A percentile compares a stretch with the other conserved stretches of the same genome.
phyloP scores from a whole-genome alignment of 805 yeast species.

The Allodekkera sacchari region DNA sequence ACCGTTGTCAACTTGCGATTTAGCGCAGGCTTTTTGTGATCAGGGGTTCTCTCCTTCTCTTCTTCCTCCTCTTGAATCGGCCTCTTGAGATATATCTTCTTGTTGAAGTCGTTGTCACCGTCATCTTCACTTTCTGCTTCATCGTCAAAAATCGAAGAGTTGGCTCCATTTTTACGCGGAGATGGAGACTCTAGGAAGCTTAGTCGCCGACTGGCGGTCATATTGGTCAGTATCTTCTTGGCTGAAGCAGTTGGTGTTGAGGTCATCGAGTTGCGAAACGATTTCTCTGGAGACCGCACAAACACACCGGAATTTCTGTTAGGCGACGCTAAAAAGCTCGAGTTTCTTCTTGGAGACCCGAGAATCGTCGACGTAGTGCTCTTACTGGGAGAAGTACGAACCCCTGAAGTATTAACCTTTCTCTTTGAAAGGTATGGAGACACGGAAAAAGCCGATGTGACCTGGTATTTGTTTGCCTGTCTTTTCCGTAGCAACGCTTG shows the following conservation, averaged over 20 bases:
- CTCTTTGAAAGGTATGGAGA: constrained; percentile 1
- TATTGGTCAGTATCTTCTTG: not conserved
- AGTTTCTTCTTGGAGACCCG: not conserved
- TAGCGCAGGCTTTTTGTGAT: too few species aligned
- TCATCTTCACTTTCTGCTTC: not conserved
- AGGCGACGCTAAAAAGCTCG: constrained; percentile 1
- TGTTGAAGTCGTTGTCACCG: too few species aligned
- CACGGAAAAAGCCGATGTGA: not conserved
- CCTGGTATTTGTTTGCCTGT: not conserved
- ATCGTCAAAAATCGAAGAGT: not conserved
- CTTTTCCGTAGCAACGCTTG: not conserved
- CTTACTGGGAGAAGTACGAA: not conserved
- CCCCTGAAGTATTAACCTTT: not conserved
- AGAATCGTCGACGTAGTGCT: not conserved
- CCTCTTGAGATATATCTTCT: too few species aligned
- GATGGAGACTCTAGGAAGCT: constrained; percentile 1
- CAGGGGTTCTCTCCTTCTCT: too few species aligned
- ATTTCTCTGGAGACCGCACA: too few species aligned
- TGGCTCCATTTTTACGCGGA: not conserved
- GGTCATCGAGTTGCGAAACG: too few species aligned
- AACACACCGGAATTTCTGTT: too few species aligned
- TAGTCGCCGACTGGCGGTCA: not conserved
- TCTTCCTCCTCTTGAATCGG: too few species aligned
- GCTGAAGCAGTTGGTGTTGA: constrained; percentile 4
- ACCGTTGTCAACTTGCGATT: too few species aligned